Percentiles rank a stretch among this genome's conserved stretches.
Evolutionary conservation across 1,284 basidiomycete species (phyloP).

Genomic region (Earliella scabrosa): DNA sequence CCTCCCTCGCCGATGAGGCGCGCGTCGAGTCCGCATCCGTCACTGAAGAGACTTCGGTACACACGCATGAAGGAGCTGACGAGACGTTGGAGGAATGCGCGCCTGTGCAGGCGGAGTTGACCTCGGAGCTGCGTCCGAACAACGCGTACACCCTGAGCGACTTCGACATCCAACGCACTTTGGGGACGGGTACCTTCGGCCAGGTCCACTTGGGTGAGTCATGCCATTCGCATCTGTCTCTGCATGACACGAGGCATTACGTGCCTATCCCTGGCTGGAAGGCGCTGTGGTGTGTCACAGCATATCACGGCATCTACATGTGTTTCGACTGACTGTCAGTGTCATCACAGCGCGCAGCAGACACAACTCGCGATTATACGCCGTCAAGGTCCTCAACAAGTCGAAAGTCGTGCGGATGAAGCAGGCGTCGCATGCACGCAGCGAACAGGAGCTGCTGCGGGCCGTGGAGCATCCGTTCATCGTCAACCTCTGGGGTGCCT

Average conservation of each 20-base stretch:
- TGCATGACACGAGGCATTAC: no score
- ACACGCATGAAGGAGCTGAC: slow-evolving; percentile 46
- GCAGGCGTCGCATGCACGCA: slow-evolving; percentile 98
- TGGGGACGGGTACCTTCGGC: slow-evolving; percentile 95
- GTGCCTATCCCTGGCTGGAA: no score
- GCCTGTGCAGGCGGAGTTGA: slow-evolving; percentile 3
- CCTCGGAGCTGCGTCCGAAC: slow-evolving; percentile 47
- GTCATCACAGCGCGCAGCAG: slow-evolving; percentile 94
- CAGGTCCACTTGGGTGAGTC: slow-evolving; percentile 89
- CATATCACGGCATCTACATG: no score
- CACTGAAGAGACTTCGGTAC: slow-evolving; percentile 61
- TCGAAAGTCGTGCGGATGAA: slow-evolving; percentile 96
- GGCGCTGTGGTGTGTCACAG: no score
- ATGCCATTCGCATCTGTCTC: no score
- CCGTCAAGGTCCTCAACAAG: slow-evolving; percentile 93
- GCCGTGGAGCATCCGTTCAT: slow-evolving; percentile 95
- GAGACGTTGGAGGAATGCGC: slow-evolving; percentile 22
- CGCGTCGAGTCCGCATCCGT: slow-evolving; percentile 70
- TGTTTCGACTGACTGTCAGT: no score
- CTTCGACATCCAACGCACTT: slow-evolving; percentile 77
- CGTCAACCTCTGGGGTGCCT: slow-evolving; percentile 98
- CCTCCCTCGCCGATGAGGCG: slow-evolving; percentile 39
- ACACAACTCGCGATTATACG: slow-evolving; percentile 93
- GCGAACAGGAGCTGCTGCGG: slow-evolving; percentile 90
- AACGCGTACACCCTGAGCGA: slow-evolving; percentile 72